phyloP scores from a whole-genome alignment of 1,139 yeast species.

The Sugiyamaella novakii region DNA sequence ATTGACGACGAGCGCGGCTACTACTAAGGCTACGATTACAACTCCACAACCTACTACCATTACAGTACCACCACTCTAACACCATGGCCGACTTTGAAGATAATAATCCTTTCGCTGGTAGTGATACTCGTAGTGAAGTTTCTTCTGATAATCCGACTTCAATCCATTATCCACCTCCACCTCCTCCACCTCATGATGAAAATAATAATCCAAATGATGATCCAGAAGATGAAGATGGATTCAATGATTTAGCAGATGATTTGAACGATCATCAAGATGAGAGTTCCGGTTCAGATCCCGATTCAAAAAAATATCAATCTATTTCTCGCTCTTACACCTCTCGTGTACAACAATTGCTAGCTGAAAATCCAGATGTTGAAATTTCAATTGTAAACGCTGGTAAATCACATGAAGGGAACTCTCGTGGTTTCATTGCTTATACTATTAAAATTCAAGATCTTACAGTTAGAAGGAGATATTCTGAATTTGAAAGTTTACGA shows the following conservation, averaged over 20 bases:
- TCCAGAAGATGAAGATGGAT: conserved; percentile 11
- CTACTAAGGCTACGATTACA: too few relatives aligned
- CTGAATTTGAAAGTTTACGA: conserved; percentile 86
- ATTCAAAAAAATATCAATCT: conserved; percentile 3
- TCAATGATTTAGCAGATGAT: conserved; percentile 7
- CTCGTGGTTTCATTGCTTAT: conserved; percentile 74
- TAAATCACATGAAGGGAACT: conserved; percentile 75
- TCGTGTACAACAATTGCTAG: conserved; percentile 44
- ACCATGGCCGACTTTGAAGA: conserved; percentile 49
- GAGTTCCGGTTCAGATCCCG: conserved; percentile 3
- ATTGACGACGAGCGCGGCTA: too few relatives aligned
- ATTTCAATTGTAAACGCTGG: conserved; percentile 74
- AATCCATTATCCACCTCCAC: not conserved
- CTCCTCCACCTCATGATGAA: conserved; percentile 1
- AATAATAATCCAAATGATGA: conserved; percentile 15
- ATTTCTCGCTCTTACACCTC: conserved; percentile 36
- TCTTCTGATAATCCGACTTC: conserved; percentile 12
- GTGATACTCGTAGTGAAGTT: conserved; percentile 34
- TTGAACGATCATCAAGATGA: not conserved
- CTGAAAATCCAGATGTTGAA: conserved; percentile 41
- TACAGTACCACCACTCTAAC: too few relatives aligned
- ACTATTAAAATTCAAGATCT: conserved; percentile 65
- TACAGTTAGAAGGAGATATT: conserved; percentile 78
- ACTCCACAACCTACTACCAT: too few relatives aligned
- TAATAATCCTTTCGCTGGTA: conserved; percentile 49